Evolutionary conservation across 768 basidiomycete species (phyloP).

Genomic region (Infundibulicybe gibba): DNA sequence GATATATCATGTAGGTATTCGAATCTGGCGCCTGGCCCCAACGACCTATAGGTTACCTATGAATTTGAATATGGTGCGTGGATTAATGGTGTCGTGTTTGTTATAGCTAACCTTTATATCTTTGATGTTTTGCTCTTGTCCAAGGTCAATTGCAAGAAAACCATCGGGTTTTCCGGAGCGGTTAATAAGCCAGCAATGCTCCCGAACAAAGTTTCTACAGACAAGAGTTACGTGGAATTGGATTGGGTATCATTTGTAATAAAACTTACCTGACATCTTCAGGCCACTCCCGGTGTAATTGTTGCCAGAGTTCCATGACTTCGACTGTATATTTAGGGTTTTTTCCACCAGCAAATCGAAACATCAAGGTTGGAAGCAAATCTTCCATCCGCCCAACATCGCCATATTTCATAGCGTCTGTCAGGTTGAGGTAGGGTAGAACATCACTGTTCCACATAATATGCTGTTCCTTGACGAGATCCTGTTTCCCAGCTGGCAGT

Average conservation of each 20-base stretch:
- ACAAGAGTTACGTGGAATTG: neutral
- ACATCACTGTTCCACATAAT: constrained; percentile 32
- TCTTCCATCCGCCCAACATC: constrained; percentile 20
- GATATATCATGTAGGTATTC: constrained; percentile 10
- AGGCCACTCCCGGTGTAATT: constrained; percentile 14
- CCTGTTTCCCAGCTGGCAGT: constrained; percentile 14
- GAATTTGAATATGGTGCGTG: no score
- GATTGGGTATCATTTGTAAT: neutral
- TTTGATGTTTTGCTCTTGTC: constrained; percentile 11
- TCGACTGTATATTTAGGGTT: constrained; percentile 18
- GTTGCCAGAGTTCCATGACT: constrained; percentile 17
- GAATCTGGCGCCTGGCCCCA: constrained; percentile 14
- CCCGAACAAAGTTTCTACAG: constrained; percentile 3
- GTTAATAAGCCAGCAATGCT: constrained; percentile 10
- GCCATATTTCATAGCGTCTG: constrained; percentile 17
- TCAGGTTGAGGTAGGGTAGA: constrained; percentile 27
- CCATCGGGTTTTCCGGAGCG: neutral
- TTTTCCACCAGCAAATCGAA: constrained; percentile 15
- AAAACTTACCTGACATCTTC: constrained; percentile 8
- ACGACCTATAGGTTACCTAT: neutral
- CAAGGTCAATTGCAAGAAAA: constrained; percentile 9
- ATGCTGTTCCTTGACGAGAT: constrained; percentile 18
- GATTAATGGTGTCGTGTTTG: no score
- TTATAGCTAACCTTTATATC: constrained; percentile 13
- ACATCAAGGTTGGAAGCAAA: constrained; percentile 13